Evolutionary conservation across 805 yeast genomes (phyloP), one percentile per base, ranked within the genome.

Genomic region (Wickerhamomyces hampshirensis): DNA sequence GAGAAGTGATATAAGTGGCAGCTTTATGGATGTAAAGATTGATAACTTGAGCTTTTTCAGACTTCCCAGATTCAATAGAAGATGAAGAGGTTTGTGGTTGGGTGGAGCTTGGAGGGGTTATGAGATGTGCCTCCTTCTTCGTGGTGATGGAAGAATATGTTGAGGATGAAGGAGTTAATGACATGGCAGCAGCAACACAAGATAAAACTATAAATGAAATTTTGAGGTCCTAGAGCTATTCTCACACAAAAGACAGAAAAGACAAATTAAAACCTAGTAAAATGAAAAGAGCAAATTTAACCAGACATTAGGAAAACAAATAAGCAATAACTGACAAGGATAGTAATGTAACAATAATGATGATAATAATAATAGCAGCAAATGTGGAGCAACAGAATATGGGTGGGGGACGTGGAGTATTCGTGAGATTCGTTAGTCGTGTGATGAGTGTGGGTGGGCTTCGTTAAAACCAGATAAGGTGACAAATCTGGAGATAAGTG

Each of bases 91-190:
- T 34, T 11, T 28, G 24, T 13, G 30, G 27, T 24, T 13, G 21
- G 6, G 35, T 18, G 9, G 47, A 34, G 11, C 33, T 31, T 18
- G 50, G 50, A 17, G 49, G 49, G 4, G 50, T 43, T 23, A 46
- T 40, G 23, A 40, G 34, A 28, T 34, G 40, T 23, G 44, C 36
- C 46, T 39, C 34, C 41, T 41, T 41, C 31, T 21, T 21, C 24
- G 11, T 21, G n/a, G n/a, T n/a, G n/a, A n/a, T n/a, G n/a, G 39
- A 42, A 39, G 46, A 38, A 40, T 23, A 34, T 23, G 23, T 26
- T 40, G 41, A n/a, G n/a, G n/a, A n/a, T n/a, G n/a, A n/a, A n/a
- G n/a, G n/a, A n/a, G n/a, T n/a, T n/a, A n/a, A n/a, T n/a, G n/a
- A n/a, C n/a, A n/a, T n/a, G n/a, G n/a, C n/a, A n/a, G n/a, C n/a